Evolutionary conservation across 2,329 filamentous ascomycete genomes (phyloP), one percentile per base, ranked within the genome.

Genomic region (Penicillium occitanis): DNA sequence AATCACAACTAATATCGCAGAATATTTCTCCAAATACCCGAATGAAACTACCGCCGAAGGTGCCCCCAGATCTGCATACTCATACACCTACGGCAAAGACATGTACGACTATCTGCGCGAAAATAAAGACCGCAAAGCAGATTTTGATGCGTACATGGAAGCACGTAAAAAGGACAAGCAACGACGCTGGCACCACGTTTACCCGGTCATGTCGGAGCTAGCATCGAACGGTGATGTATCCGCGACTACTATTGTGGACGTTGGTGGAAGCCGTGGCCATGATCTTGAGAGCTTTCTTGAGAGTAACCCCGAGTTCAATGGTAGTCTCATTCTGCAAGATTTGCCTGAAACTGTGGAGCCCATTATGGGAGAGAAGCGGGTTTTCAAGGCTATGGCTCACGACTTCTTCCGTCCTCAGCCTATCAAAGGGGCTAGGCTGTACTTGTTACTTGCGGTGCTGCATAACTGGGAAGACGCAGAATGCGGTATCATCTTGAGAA

Each of bases 141-240:
- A 58, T 40, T 22, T 58, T 8, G 55, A 58, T 58, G 55, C 55
- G 40, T 58, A 58, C 22, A 40, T 58, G 55, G n/a, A 58, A 40
- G 33, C 55, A 10, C 37, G 28, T 13, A 58, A 58, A 37, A 35
- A 58, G 14, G 55, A 58, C 11, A 58, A 58, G n/a, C 22, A 58
- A 25, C 53, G 30, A 40, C 28, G 30, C 30, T 58, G 33, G 53
- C n/a, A 58, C n/a, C 33, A 58, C 33, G 35, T 58, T 25, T 58
- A 58, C 17, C 53, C 53, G 11, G 53, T 58, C 11, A 40, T 58
- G 53, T 58, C 53, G 10, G 53, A 51, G 48, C 48, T 51, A 51
- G 7, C 14, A 28, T 30, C 22, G 10, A 51, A 2, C 3, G 25
- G 25, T 14, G 48, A 51, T 2, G 25, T 51, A 17, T 51, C 48